A percentile compares a stretch with the other conserved stretches of the same genome.
These are phyloP conservation scores for Fusarium stilboides DNA, from an alignment of 2,329 filamentous ascomycete species.

Conservation along the genomic window DNA sequence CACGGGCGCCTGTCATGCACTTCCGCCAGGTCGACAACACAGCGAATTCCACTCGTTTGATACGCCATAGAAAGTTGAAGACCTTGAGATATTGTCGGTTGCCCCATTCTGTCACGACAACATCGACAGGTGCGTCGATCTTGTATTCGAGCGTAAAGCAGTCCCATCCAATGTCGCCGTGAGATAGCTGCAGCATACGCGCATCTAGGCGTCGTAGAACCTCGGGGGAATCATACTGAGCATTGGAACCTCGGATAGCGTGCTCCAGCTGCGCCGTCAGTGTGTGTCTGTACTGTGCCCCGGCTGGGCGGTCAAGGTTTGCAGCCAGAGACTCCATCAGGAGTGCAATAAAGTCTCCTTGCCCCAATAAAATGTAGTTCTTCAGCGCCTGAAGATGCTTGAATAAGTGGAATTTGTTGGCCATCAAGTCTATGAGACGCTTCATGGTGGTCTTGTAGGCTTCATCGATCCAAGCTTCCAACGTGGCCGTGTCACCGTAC, in stretches of 20 bases:
- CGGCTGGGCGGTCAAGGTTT: constrained; percentile 95
- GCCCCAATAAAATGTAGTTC: constrained; percentile 92
- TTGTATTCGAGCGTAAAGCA: constrained; percentile 99
- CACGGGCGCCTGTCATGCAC: constrained; percentile 93
- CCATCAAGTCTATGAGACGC: constrained; percentile 92
- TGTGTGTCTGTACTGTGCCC: constrained; percentile 95
- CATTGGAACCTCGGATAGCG: constrained; percentile 96
- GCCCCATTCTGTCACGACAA: constrained; percentile 96
- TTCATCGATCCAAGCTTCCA: constrained; percentile 95
- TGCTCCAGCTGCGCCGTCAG: constrained; percentile 98
- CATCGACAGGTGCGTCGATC: constrained; percentile 95
- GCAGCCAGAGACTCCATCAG: constrained; percentile 96
- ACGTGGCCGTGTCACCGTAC: constrained; percentile 92
- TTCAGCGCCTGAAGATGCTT: constrained; percentile 93
- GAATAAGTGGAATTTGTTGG: constrained; percentile 93
- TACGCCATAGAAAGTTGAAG: constrained; percentile 98
- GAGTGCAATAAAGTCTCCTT: constrained; percentile 96
- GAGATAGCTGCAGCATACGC: constrained; percentile 96
- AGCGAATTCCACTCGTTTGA: constrained; percentile 97
- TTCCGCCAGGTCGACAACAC: constrained; percentile 92
- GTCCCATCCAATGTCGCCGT: constrained; percentile 98
- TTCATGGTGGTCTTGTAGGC: constrained; percentile 99
- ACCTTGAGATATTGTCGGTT: constrained; percentile 98
- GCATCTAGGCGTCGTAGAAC: constrained; percentile 93
- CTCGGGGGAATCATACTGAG: constrained; percentile 93